These are phyloP conservation scores for Vaccinium myrtillus DNA, from an alignment of 148 eudicot species.

Conservation along the genomic window DNA sequence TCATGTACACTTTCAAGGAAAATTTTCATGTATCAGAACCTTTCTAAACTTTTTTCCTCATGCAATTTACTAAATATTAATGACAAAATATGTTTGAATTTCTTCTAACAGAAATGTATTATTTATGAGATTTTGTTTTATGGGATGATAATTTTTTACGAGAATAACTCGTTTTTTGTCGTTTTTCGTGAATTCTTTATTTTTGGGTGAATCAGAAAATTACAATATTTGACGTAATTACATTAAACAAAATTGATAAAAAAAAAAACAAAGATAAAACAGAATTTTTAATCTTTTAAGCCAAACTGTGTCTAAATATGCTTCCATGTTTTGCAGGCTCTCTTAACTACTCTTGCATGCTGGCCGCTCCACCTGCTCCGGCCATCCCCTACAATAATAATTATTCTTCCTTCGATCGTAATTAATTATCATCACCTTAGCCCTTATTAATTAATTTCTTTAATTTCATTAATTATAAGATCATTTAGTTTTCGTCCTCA, in stretches of 20 bases:
- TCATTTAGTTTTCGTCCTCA: neutral
- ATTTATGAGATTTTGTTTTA: no score
- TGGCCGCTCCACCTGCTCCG: slow-evolving; percentile 54
- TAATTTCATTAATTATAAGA: neutral
- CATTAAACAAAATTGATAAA: neutral
- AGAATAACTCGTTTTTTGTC: neutral
- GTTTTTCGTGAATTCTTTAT: no score
- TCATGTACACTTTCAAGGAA: no score
- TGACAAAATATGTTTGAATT: no score
- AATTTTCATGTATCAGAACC: no score
- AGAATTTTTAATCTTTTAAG: neutral
- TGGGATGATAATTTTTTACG: no score
- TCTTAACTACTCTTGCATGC: slow-evolving; percentile 68
- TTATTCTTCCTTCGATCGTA: slow-evolving; percentile 54
- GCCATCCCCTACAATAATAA: slow-evolving; percentile 32
- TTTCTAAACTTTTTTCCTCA: no score
- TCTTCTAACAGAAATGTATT: neutral
- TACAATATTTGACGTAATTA: neutral
- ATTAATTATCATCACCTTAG: neutral
- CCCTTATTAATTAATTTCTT: neutral
- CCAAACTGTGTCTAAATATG: neutral
- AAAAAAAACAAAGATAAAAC: no score
- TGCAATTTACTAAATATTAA: no score
- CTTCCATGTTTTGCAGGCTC: slow-evolving; percentile 41
- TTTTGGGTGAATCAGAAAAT: neutral